phyloP scores from a whole-genome alignment of 2,329 filamentous ascomycete species.

The Fusarium stilboides region DNA sequence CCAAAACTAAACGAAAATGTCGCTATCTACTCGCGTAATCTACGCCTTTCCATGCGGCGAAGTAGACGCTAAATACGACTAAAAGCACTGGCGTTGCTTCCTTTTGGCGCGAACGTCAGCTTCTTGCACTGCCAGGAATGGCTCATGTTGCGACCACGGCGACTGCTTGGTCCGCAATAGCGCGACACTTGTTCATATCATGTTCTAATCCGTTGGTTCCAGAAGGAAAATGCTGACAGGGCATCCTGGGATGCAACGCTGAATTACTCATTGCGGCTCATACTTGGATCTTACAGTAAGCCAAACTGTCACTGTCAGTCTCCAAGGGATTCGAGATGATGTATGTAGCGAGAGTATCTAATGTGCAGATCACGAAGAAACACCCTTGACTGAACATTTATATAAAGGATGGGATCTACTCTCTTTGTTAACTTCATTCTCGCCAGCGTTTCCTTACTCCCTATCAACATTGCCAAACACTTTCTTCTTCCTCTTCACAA shows the following conservation, averaged over 20 bases:
- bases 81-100: neutral
- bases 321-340: neutral
- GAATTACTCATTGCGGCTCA: neutral
- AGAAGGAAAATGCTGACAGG: neutral
- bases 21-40: neutral
- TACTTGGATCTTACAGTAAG: conserved; percentile 25
- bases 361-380: neutral
- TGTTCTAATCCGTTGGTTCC: conserved; percentile 1
- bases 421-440: no score
- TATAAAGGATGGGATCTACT: neutral
- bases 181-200: neutral
- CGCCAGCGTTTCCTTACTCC: neutral
- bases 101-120: neutral
- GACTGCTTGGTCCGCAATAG: neutral
- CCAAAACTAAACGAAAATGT: neutral
- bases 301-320: neutral
- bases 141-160: conserved; percentile 12
- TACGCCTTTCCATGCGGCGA: neutral
- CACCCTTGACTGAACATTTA: neutral
- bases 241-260: neutral
- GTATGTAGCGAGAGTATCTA: neutral
- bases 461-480: neutral
- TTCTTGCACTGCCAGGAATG: conserved; percentile 1
- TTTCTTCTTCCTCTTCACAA: neutral
- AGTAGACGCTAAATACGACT: neutral